phyloP scores from a whole-genome alignment of 2,329 filamentous ascomycete genomes.

The Cyanodermella asteris region DNA sequence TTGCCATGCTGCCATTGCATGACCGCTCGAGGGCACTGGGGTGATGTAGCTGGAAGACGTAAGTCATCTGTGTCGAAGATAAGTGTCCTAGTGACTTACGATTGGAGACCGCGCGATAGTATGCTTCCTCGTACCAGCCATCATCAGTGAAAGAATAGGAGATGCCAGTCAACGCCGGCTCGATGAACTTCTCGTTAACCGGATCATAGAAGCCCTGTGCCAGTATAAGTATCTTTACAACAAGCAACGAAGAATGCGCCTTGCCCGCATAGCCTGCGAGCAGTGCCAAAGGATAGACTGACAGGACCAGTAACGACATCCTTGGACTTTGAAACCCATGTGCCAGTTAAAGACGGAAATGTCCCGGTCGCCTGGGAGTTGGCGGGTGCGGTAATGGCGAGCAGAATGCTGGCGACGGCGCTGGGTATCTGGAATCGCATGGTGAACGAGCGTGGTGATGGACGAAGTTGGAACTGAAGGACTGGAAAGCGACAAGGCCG shows the following conservation, averaged over 20 bases:
- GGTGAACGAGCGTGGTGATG: slow-evolving; percentile 7
- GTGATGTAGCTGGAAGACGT: slow-evolving; percentile 27
- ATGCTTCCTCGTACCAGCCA: slow-evolving; percentile 46
- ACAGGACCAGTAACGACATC: slow-evolving; percentile 48
- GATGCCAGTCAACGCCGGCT: slow-evolving; percentile 44
- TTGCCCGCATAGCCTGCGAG: too few relatives aligned
- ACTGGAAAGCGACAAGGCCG: slow-evolving; percentile 1
- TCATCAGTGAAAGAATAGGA: slow-evolving; percentile 53
- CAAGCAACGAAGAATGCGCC: too few relatives aligned
- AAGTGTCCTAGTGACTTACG: slow-evolving; percentile 25
- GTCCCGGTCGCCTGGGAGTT: too few relatives aligned
- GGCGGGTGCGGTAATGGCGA: slow-evolving; percentile 8
- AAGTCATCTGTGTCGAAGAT: slow-evolving; percentile 6
- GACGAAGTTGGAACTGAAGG: not conserved
- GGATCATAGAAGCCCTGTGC: slow-evolving; percentile 47
- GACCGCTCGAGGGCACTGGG: slow-evolving; percentile 39
- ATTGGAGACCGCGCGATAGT: slow-evolving; percentile 47
- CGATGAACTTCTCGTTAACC: slow-evolving; percentile 40
- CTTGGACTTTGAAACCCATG: slow-evolving; percentile 50
- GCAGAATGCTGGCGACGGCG: slow-evolving; percentile 17
- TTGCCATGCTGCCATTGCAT: slow-evolving; percentile 55
- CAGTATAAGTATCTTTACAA: too few relatives aligned
- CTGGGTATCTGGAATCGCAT: slow-evolving; percentile 13
- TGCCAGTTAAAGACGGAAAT: slow-evolving; percentile 38
- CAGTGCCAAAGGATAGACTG: slow-evolving; percentile 13